Base-by-base conservation (phyloP, 2,329 filamentous ascomycete genomes). In the Trichoderma endophyticum region DNA sequence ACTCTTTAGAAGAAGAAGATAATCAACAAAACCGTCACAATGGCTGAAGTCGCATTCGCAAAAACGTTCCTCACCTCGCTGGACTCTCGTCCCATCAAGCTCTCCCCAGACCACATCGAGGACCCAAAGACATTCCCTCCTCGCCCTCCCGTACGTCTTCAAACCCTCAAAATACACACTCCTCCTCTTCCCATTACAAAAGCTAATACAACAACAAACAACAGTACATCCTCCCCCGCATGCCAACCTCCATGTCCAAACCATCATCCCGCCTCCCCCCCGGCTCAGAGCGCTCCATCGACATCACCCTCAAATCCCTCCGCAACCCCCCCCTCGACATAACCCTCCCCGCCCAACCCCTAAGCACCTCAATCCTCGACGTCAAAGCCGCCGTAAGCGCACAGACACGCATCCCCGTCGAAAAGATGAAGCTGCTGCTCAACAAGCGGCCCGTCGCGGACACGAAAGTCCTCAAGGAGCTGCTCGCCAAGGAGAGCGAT, bases 41-140 rank as follows among this genome's bases (percentile, higher is more conserved):
- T 95, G 92, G 87, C 92, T n/a, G 95, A 98, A 87, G 83, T 95
- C 73, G 85, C 90, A 65, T 98, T 98, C 81, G 92, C 94, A 77
- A 94, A 92, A 82, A 87, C 89, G 36, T 98, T 97, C 82, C 90
- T 99, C 76, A 86, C 90, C 67, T 88, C 90, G 26, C 89, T 98
- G 74, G 94, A 97, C 82, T 88, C 90, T 73, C 90, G 91, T 64
- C 92, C 94, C 8, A 82, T 90, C 77, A 97, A 95, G 85, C 88
- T 98, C 74, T 90, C 92, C n/a, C 86, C 93, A 75, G 94, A 98
- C 81, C 92, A 98, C 89, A 91, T 97, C 81, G 93, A 95, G 82
- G 93, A 98, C 79, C 90, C 93, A 64, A 91, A 90, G 77, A 89
- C 87, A 75, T 95, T 95, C 80, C 92, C 93, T 28, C 85, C 92